These are phyloP conservation scores for Quercus gilva DNA, from an alignment of 306 rosid genomes.

Conservation along the genomic window DNA sequence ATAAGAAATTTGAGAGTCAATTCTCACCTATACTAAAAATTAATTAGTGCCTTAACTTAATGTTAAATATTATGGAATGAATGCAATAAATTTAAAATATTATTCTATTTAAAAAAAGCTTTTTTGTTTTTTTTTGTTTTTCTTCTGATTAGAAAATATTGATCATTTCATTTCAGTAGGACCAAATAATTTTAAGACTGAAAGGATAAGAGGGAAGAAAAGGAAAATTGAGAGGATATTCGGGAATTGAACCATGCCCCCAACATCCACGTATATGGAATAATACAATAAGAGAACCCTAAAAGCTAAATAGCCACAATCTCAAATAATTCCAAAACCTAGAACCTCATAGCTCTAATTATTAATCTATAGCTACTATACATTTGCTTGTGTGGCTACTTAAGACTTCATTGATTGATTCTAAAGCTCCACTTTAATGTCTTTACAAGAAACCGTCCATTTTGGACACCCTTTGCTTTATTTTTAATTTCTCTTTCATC, in stretches of 20 bases:
- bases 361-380: not conserved
- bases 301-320: not conserved
- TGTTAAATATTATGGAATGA: too few species aligned
- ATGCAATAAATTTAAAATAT: too few species aligned
- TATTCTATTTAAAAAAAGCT: too few species aligned
- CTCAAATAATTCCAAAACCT: not conserved
- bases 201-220: too few species aligned
- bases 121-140: too few species aligned
- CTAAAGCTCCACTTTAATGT: not conserved
- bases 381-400: not conserved
- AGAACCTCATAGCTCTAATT: not conserved
- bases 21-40: too few species aligned
- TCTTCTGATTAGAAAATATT: not conserved
- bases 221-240: not conserved
- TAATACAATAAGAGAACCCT: not conserved
- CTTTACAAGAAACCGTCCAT: not conserved
- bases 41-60: too few species aligned
- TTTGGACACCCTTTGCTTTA: not conserved
- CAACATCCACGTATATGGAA: not conserved
- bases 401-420: not conserved
- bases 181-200: not conserved
- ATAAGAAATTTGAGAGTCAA: too few species aligned
- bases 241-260: conserved; percentile 5
- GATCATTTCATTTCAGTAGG: not conserved
- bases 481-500: not conserved